Evolutionary conservation across 1,139 yeast species (phyloP), one percentile per base, ranked within the genome.

Genomic region (Saccharomyces hybrid): DNA sequence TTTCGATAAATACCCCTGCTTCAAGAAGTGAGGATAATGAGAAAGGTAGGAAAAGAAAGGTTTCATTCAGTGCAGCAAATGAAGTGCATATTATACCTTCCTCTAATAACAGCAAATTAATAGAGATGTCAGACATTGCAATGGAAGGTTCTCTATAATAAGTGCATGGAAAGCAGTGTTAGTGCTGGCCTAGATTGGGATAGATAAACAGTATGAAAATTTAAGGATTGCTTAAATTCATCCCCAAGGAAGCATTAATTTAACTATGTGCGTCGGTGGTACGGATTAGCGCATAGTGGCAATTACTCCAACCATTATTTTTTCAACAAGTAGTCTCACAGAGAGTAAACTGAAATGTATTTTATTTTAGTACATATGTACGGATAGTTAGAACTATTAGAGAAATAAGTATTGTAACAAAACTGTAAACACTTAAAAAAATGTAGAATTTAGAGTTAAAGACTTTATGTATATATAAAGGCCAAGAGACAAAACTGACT

Each of bases 31-130:
- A 49, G 26, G 52, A 49, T 31, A 51, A 50, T 42, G 48, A 48
- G 27, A 49, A 47, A 16, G 52, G 53, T 7, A 57, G 55, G 48
- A 54, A 53, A 19, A 57, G 70, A 50, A 64, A 65, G 47, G 71
- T 67, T 2, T 65, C 70, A 24, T 67, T 67, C 52, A 67, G 66
- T 52, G 62, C 62, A 16, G 60, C 60, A 9, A 59, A 62, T 31
- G 66, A 66, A 48, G 60, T 67, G 26, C 66, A 62, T 31, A 60
- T 66, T 14, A 65, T 66, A 12, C 67, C 68, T 9, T 50, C 58
- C 19, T 58, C 51, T 57, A 27, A 24, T 12, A 38, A 19, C 21
- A 38, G 12, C 24, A 16, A 19, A 19, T 38, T 28, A 48, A 52
- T 29, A 42, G 49, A 21, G 24, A 24, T 14, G 48, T 38, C 24